A percentile compares a stretch with the other conserved stretches of the same genome.
Evolutionary conservation across 2,329 filamentous ascomycete species (phyloP).

Genomic region (Scopulariopsis brevicaulis): DNA sequence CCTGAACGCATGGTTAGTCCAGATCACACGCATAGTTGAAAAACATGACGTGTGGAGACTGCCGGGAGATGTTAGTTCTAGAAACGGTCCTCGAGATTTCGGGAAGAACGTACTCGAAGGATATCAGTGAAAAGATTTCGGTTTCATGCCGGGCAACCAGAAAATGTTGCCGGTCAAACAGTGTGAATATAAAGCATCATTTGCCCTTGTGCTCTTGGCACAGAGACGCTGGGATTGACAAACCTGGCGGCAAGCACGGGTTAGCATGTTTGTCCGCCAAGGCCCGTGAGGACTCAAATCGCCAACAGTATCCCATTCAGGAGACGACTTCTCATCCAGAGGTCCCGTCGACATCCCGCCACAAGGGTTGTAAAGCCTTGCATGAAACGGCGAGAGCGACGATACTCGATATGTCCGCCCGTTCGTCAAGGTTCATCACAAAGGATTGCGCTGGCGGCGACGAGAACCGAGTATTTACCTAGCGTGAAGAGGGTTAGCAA

Average conservation of each 20-base stretch:
- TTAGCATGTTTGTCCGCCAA: not conserved
- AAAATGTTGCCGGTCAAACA: constrained; percentile 37
- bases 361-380: constrained; percentile 52
- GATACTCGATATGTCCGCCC: constrained; percentile 56
- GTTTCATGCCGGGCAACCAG: constrained; percentile 38
- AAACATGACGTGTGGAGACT: not conserved
- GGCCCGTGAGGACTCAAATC: not conserved
- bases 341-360: constrained; percentile 35
- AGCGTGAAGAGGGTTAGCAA: not conserved
- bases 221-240: not conserved
- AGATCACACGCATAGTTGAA: not conserved
- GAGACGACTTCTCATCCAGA: constrained; percentile 58
- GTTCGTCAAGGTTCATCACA: constrained; percentile 58
- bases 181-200: constrained; percentile 41
- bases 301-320: constrained; percentile 29
- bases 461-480: constrained; percentile 8
- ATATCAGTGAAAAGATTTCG: constrained; percentile 13
- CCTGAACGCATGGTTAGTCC: not conserved
- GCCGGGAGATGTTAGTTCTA: not conserved
- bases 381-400: constrained; percentile 34
- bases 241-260: not conserved
- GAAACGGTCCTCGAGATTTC: not conserved
- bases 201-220: constrained; percentile 8
- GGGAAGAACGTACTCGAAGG: not conserved
- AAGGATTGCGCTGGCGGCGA: constrained; percentile 5